These are phyloP conservation scores for Rhodosporidiobolus sp. DNA, from an alignment of 768 basidiomycete species.

Conservation along the genomic window DNA sequence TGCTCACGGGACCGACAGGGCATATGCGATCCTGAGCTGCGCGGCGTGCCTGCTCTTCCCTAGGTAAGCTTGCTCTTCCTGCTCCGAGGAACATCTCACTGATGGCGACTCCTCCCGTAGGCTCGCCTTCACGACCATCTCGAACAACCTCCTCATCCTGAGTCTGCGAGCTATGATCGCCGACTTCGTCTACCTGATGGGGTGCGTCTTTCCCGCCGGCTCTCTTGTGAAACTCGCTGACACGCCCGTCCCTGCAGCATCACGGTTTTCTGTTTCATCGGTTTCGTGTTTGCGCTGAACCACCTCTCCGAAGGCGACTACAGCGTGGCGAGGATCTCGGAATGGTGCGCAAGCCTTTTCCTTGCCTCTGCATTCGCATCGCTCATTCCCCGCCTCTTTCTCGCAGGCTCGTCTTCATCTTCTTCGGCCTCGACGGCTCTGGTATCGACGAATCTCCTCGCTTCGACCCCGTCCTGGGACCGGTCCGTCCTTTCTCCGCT, in stretches of 20 bases:
- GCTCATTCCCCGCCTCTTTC: background rate
- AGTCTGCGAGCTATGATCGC: slow-evolving; percentile 78
- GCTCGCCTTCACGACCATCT: slow-evolving; percentile 84
- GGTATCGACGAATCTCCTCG: slow-evolving; percentile 73
- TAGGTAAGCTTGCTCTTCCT: slow-evolving; percentile 79
- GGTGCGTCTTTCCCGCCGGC: background rate
- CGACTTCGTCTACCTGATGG: slow-evolving; percentile 61
- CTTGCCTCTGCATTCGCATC: too few relatives aligned
- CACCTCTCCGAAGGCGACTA: slow-evolving; percentile 41
- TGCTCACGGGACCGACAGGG: slow-evolving; percentile 20
- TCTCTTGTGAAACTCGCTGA: background rate
- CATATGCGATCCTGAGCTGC: slow-evolving; percentile 31
- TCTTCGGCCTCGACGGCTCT: slow-evolving; percentile 88
- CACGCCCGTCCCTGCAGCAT: slow-evolving; percentile 15
- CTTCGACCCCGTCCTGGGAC: slow-evolving; percentile 86
- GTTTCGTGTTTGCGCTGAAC: slow-evolving; percentile 40
- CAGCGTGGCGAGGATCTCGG: slow-evolving; percentile 24
- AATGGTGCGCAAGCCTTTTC: slow-evolving; percentile 30
- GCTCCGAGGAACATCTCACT: background rate
- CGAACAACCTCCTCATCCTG: slow-evolving; percentile 56
- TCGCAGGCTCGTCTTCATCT: slow-evolving; percentile 49
- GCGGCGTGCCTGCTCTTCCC: slow-evolving; percentile 38
- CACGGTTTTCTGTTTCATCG: slow-evolving; percentile 66
- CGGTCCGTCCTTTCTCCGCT: slow-evolving; percentile 46
- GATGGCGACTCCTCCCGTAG: slow-evolving; percentile 53